Percentiles rank a stretch among this genome's conserved stretches.
phyloP scores from a whole-genome alignment of 371 early-diverging fungal genomes.

The Syncephalastrum monosporum region DNA sequence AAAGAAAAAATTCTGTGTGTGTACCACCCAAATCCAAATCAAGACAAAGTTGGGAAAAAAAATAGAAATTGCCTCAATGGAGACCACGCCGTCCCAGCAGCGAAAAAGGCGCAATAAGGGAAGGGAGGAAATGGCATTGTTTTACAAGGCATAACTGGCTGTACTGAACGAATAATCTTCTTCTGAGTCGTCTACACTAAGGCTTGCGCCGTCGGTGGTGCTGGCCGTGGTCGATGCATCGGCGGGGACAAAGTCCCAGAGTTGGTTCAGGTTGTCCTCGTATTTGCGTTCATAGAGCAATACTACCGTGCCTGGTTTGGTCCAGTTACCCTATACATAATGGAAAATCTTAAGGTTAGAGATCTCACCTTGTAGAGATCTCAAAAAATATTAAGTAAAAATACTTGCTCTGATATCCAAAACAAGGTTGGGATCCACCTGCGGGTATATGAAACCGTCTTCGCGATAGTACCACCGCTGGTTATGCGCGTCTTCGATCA shows the following conservation, averaged over 20 bases:
- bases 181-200: constrained; percentile 10
- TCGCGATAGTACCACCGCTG: constrained; percentile 53
- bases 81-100: neutral
- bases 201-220: neutral
- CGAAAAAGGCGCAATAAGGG: constrained; percentile 1
- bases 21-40: too few relatives aligned
- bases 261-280: constrained; percentile 42
- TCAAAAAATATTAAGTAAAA: too few relatives aligned
- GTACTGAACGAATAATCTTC: constrained; percentile 44
- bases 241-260: constrained; percentile 44
- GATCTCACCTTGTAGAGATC: neutral
- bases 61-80: constrained; percentile 1
- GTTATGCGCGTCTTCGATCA: constrained; percentile 46
- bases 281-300: constrained; percentile 47
- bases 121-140: neutral
- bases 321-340: constrained; percentile 39
- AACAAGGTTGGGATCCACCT: constrained; percentile 41
- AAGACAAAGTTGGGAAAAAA: neutral
- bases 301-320: constrained; percentile 42
- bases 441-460: constrained; percentile 50
- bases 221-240: constrained; percentile 1
- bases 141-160: constrained; percentile 45
- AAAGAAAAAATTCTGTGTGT: too few relatives aligned
- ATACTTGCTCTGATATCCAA: constrained; percentile 44
- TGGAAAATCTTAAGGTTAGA: neutral